Evolutionary conservation across 1,284 basidiomycete genomes (phyloP).

Genomic region (Rhodotorula sp.): DNA sequence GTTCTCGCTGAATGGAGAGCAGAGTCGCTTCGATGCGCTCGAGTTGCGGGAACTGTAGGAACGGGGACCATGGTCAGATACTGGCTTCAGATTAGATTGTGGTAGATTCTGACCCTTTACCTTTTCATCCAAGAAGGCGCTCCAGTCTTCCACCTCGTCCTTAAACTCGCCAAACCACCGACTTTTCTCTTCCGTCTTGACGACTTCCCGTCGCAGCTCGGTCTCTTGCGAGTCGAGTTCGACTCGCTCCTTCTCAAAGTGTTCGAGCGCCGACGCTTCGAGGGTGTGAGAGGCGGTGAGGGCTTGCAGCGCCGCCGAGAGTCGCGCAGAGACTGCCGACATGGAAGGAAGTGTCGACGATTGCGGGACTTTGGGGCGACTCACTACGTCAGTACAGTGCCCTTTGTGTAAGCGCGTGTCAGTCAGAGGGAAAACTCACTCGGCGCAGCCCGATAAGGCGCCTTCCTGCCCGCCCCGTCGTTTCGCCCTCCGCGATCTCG

Average conservation of each 20-base stretch:
- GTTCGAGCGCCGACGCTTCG: slow-evolving; percentile 44
- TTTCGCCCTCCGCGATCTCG: slow-evolving; percentile 3
- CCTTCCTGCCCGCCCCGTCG: slow-evolving; percentile 2
- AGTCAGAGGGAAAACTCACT: slow-evolving; percentile 66
- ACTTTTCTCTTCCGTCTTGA: slow-evolving; percentile 73
- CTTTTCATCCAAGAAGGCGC: slow-evolving; percentile 88
- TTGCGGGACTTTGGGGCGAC: slow-evolving; percentile 52
- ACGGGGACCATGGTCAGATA: slow-evolving; percentile 3
- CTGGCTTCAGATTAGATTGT: slow-evolving; percentile 6
- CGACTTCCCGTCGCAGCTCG: slow-evolving; percentile 76
- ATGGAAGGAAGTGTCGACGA: slow-evolving; percentile 60
- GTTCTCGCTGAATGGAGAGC: slow-evolving; percentile 70
- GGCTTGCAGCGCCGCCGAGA: slow-evolving; percentile 62
- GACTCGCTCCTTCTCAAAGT: slow-evolving; percentile 61
- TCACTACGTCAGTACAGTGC: too few relatives aligned
- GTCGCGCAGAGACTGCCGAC: slow-evolving; percentile 66
- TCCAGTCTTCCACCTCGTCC: slow-evolving; percentile 83
- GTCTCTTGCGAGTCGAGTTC: slow-evolving; percentile 71
- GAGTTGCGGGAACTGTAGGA: slow-evolving; percentile 69
- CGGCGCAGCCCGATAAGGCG: slow-evolving; percentile 65
- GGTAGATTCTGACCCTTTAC: slow-evolving; percentile 52
- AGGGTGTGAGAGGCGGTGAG: slow-evolving; percentile 53
- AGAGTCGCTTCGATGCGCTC: slow-evolving; percentile 84
- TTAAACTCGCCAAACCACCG: slow-evolving; percentile 83
- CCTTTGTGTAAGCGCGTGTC: slow-evolving; percentile 41